These are phyloP conservation scores for Lachnellula subtilissima DNA, from an alignment of 2,329 filamentous ascomycete genomes.

Conservation along the genomic window DNA sequence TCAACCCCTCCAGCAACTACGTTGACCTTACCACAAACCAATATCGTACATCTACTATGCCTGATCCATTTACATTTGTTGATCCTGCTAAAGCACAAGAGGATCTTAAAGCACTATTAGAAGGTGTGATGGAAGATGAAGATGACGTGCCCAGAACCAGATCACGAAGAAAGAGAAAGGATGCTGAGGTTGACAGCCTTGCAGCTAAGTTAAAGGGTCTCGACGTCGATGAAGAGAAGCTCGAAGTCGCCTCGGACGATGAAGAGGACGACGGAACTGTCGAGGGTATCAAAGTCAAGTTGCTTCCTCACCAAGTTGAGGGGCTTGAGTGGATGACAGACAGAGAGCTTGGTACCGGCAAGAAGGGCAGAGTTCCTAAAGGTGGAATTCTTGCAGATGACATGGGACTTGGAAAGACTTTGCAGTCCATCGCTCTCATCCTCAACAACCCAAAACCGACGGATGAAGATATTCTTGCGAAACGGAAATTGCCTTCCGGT, in stretches of 20 bases:
- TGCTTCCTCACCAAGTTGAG: conserved; percentile 90
- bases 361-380: conserved; percentile 76
- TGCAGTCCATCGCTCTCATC: conserved; percentile 87
- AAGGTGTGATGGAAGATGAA: conserved; percentile 74
- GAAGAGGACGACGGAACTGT: conserved; percentile 59
- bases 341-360: conserved; percentile 81
- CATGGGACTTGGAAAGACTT: conserved; percentile 94
- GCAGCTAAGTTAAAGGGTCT: conserved; percentile 34
- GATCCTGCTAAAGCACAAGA: conserved; percentile 68
- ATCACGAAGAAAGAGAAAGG: conserved; percentile 36
- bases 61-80: conserved; percentile 30
- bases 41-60: conserved; percentile 17
- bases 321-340: conserved; percentile 94
- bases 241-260: conserved; percentile 36
- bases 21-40: conserved; percentile 28
- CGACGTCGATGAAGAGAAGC: conserved; percentile 38
- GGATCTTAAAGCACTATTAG: conserved; percentile 76
- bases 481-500: conserved; percentile 64
- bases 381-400: conserved; percentile 95
- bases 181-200: conserved; percentile 28
- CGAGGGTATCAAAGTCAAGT: conserved; percentile 78
- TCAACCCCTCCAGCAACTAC: conserved; percentile 27
- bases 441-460: conserved; percentile 73
- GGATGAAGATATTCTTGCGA: conserved; percentile 49
- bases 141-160: conserved; percentile 37